Evolutionary conservation across 2,329 filamentous ascomycete species (phyloP).

Genomic region (Penicillium concentricum): DNA sequence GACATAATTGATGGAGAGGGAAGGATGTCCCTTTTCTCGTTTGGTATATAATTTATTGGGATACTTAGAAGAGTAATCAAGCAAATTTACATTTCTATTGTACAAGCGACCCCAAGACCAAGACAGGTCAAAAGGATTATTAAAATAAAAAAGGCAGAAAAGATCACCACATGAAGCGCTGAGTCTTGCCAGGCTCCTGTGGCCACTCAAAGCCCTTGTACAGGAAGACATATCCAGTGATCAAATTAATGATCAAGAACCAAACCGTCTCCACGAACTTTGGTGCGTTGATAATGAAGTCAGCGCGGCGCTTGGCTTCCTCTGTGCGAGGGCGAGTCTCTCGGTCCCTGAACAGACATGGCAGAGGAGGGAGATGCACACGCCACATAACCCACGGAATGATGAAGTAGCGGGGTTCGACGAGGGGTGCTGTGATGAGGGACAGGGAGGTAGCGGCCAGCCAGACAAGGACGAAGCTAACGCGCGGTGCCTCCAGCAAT

Average conservation of each 20-base stretch:
- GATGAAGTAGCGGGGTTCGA: conserved; percentile 96
- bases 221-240: conserved; percentile 57
- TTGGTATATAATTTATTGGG: neutral
- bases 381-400: conserved; percentile 94
- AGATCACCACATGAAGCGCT: conserved; percentile 60
- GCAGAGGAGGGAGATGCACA: conserved; percentile 64
- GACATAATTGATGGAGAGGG: neutral
- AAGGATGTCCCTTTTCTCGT: too few relatives aligned
- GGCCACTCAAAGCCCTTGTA: conserved; percentile 58
- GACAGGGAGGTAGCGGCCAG: conserved; percentile 72
- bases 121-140: neutral
- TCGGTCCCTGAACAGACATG: conserved; percentile 29
- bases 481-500: conserved; percentile 32
- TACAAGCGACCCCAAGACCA: neutral
- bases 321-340: conserved; percentile 24
- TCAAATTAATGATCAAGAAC: conserved; percentile 54
- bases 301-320: conserved; percentile 25
- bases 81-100: neutral
- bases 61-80: neutral
- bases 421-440: conserved; percentile 82
- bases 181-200: conserved; percentile 56
- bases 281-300: conserved; percentile 29
- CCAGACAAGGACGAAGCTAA: conserved; percentile 60
- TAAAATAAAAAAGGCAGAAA: neutral
- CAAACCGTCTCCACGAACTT: conserved; percentile 56